Percentiles rank a stretch among this genome's conserved stretches.
Evolutionary conservation across 495 filamentous ascomycete genomes (phyloP).

Genomic region (Cercophora samala): DNA sequence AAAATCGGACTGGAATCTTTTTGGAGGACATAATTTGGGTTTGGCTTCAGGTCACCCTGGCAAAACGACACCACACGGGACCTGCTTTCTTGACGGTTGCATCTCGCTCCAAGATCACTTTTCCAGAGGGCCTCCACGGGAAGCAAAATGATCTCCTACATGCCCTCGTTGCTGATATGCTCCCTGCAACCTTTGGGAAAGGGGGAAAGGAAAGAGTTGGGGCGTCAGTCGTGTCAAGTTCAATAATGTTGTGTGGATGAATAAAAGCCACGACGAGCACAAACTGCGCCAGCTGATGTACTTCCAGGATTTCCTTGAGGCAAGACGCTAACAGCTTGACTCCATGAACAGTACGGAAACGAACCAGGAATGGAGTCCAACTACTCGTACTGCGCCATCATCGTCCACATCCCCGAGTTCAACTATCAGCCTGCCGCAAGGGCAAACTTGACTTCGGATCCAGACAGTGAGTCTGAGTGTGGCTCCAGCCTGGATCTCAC

Average conservation of each 20-base stretch:
- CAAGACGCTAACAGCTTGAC: background rate
- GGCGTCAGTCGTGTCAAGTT: background rate
- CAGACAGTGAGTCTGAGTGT: background rate
- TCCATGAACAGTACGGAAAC: conserved; percentile 4
- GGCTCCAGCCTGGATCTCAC: too few species aligned
- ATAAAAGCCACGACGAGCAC: background rate
- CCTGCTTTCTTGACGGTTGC: background rate
- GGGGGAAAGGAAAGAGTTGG: conserved; percentile 33
- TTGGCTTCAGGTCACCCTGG: background rate
- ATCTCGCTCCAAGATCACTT: conserved; percentile 6
- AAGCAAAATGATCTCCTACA: background rate
- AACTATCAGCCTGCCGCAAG: background rate
- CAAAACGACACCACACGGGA: too few species aligned
- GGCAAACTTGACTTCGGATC: background rate
- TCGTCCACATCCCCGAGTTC: background rate
- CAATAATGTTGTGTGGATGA: background rate
- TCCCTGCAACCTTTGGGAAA: conserved; percentile 49
- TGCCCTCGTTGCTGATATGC: conserved; percentile 27
- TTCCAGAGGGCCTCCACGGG: background rate
- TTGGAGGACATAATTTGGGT: too few species aligned
- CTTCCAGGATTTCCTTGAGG: background rate
- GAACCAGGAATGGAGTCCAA: background rate
- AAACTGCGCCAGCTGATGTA: background rate
- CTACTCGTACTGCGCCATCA: conserved; percentile 4
- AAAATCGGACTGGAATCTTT: too few species aligned